Evolutionary conservation across 2,329 filamentous ascomycete species (phyloP), one percentile per base, ranked within the genome.

Genomic region (Ophiosphaerella korrae): DNA sequence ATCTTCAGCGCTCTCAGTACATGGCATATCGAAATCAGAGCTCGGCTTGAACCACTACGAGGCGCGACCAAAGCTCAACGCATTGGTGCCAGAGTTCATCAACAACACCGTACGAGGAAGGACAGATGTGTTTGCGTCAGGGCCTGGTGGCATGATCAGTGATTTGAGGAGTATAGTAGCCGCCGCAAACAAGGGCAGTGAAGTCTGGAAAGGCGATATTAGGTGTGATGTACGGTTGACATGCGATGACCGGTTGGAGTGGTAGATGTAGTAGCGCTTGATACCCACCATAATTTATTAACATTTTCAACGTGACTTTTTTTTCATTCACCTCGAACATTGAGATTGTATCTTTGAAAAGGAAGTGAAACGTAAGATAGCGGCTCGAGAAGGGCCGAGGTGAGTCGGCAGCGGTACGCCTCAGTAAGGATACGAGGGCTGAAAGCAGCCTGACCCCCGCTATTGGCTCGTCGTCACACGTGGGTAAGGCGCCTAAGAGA

Each of bases 131-230:
- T 70, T 68, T 31, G 70, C 66, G 5, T 68, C 64, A 14, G 70
- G 70, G 1, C 69, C 69, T 1, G 64, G 59, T 11, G 63, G 57
- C 9, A 60, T 73, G 64, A 68, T 71, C 13, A 72, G 66, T 18
- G 67, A 73, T 50, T 38, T 73, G 21, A 57, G 69, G 23, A 59
- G 58, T 11, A 65, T 70, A 18, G 52, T 72, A n/a, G 70, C 70
- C 2, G 53, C 53, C 12, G 53, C 51, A 52, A 72, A 71, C 45
- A 61, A 64, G 26, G 68, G 66, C n/a, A 57, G 49, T 2, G 56
- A 63, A n/a, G 69, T 73, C 5, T 70, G 64, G 68, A 70, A 52
- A 42, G 70, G 69, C 11, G 62, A 70, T 3, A 63, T 67, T 24
- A 64, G 64, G 29, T 58, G 57, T 39, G 66, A 72, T 55, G 66